These are phyloP conservation scores for Kalmanozyma brasiliensis DNA, from an alignment of 1,284 basidiomycete species.

Conservation along the genomic window DNA sequence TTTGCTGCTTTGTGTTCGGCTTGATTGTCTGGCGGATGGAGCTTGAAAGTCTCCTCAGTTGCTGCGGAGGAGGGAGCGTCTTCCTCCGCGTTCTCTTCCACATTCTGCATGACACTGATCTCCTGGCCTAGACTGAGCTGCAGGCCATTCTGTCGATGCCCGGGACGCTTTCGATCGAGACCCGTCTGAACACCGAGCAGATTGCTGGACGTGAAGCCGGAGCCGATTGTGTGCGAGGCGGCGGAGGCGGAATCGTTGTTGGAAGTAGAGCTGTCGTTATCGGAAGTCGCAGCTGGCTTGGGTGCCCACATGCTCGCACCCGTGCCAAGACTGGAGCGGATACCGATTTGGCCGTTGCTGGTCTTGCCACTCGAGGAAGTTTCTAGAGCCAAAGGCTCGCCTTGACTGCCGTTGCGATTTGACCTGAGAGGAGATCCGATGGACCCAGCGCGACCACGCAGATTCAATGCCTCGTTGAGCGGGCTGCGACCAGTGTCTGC, in stretches of 20 bases:
- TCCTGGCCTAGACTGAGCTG: slow-evolving; percentile 47
- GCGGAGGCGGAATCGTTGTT: slow-evolving; percentile 3
- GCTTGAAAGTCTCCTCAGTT: slow-evolving; percentile 18
- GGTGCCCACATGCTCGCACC: slow-evolving; percentile 51
- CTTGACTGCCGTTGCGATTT: slow-evolving; percentile 19
- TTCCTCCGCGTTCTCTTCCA: slow-evolving; percentile 46
- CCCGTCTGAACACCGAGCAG: slow-evolving; percentile 35
- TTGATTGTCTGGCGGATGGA: slow-evolving; percentile 22
- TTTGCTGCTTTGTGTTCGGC: slow-evolving; percentile 2
- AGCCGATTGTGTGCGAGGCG: slow-evolving; percentile 25
- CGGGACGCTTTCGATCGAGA: slow-evolving; percentile 34
- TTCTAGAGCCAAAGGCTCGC: slow-evolving; percentile 24
- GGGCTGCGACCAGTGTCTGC: slow-evolving; percentile 29
- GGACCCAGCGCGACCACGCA: slow-evolving; percentile 29
- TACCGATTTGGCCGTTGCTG: slow-evolving; percentile 29
- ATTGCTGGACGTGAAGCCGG: slow-evolving; percentile 23
- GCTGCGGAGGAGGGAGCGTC: slow-evolving; percentile 27
- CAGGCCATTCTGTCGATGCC: slow-evolving; percentile 46
- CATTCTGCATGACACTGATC: slow-evolving; percentile 48
- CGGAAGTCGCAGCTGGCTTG: slow-evolving; percentile 17
- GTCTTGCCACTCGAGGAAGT: slow-evolving; percentile 8
- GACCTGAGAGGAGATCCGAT: slow-evolving; percentile 36
- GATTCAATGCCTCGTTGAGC: slow-evolving; percentile 29
- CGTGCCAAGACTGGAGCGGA: slow-evolving; percentile 39
- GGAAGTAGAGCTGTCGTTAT: slow-evolving; percentile 4